Evolutionary conservation across 1,139 yeast species (phyloP), one percentile per base, ranked within the genome.

Genomic region (Zygosaccharomyces sapae): DNA sequence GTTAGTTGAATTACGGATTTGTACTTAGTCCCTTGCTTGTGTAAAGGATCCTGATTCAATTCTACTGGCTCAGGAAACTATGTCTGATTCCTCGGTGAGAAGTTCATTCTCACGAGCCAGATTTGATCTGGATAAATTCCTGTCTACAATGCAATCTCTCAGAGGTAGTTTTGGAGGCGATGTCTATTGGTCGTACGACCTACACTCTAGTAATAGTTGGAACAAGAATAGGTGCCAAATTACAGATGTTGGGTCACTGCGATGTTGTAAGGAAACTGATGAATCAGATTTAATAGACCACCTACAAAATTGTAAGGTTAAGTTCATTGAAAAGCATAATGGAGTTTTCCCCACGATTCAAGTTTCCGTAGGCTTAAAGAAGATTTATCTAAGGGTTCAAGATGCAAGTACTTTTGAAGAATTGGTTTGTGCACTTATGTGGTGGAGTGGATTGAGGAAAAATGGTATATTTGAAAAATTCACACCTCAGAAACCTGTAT

Each of bases 361-460:
- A 55, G 69, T 80, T 29, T 71, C 71, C 41, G 72, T 80, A 1
- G 71, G 66, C 55, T 74, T 74, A 53, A 74, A 74, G 37, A 72
- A 70, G 46, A 63, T 79, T 9, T 79, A 71, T 57, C 65, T 82
- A 44, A 73, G 70, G 46, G 69, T 78, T 5, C 62, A 71, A 2
- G 70, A 76, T 20, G 73, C 69, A 50, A 51, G 64, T n/a, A 70
- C 68, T 37, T 80, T 81, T 51, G 71, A 76, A 30, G 69, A 70
- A 43, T 61, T 83, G 29, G 55, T 83, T n/a, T 69, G 79, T 38
- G 62, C 76, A 18, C 65, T 83, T 41, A 59, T 81, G 33, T 76
- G 81, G 41, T 84, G 94, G 92, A 84, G 81, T 55, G 72, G 76
- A 41, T 59, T 83, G 55, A 75, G 71, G 51, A 80, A 83, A 1